These are phyloP conservation scores for Verticillium alfalfae DNA, from an alignment of 2,329 filamentous ascomycete species.

Conservation along the genomic window DNA sequence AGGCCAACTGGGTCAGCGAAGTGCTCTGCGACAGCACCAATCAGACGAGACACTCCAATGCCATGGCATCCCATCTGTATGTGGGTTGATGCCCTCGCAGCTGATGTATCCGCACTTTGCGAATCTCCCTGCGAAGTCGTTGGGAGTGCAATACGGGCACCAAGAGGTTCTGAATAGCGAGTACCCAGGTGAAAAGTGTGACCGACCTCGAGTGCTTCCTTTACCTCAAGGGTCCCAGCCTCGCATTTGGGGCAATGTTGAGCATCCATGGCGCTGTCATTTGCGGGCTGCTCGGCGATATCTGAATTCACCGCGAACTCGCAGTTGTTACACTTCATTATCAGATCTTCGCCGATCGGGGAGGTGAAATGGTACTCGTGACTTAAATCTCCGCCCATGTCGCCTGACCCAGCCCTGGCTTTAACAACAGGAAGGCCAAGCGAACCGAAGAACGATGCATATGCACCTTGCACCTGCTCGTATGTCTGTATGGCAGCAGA, in stretches of 20 bases:
- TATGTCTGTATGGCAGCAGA: constrained; percentile 77
- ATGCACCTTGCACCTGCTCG: constrained; percentile 64
- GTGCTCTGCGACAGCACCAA: constrained; percentile 78
- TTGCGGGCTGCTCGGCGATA: constrained; percentile 57
- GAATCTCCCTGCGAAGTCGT: neutral
- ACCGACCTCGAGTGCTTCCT: constrained; percentile 80
- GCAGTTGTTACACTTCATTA: constrained; percentile 72
- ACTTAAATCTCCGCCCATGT: constrained; percentile 88
- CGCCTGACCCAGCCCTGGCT: constrained; percentile 88
- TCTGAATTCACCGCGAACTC: constrained; percentile 83
- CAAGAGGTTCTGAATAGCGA: constrained; percentile 74
- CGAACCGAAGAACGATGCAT: constrained; percentile 72
- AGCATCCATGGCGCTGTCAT: constrained; percentile 36
- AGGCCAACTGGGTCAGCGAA: constrained; percentile 67
- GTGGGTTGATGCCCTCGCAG: constrained; percentile 27
- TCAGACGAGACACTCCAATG: constrained; percentile 85
- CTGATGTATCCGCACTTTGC: neutral
- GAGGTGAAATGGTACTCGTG: constrained; percentile 91
- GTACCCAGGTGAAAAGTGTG: constrained; percentile 94
- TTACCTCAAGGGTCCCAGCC: constrained; percentile 54
- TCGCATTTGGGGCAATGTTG: constrained; percentile 67
- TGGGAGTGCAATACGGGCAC: constrained; percentile 50
- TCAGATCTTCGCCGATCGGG: constrained; percentile 74
- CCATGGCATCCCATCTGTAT: constrained; percentile 97
- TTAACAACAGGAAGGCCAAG: constrained; percentile 79